Evolutionary conservation across 2,329 filamentous ascomycete genomes (phyloP), one percentile per base, ranked within the genome.

Genomic region (Erysiphe pulchra): DNA sequence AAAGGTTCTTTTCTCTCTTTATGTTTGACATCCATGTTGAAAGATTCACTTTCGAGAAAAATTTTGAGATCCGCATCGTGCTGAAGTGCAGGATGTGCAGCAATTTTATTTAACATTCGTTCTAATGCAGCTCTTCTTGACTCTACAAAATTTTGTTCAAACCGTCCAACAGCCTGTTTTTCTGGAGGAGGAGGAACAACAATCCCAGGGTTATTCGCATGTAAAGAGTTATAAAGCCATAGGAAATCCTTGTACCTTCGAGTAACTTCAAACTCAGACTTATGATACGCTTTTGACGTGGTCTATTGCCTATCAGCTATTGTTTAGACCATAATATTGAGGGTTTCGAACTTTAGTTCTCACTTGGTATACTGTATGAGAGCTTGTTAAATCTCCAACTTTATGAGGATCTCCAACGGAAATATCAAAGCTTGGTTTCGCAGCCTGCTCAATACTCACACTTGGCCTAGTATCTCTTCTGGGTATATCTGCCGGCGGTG

Each of bases 61-160:
- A 95, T 75, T 65, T 98, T 98, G 50, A 98, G 63, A 57, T 98
- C 90, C 6, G 73, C 77, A 57, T 98, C 90, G 55, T 93, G 83
- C 59, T 95, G 90, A 52, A 98, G 67, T 32, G 85, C 81, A 8
- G 84, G 79, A 60, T 98, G 90, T 11, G 76, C 73, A 2, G 87
- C 84, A 49, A 77, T 90, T 67, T 93, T 95, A 71, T 94, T 95
- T 46, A 94, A 67, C 90, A 98, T 98, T 59, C 90, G 83, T 63
- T 98, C 90, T 48, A 98, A 65, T 13, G 90, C 90, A 50, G 85
- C 81, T 54, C 90, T 74, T 55, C 90, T 71, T 39, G 82, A 84
- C 62, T 98, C 90, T 50, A 98, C 85, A 62, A 98, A 98, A 60
- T 94, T 92, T 53, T 75, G 82, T 62, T 98, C 87, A 58, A 98